Percentiles rank a stretch among this genome's conserved stretches.
phyloP scores from a whole-genome alignment of 805 yeast species.

The Hanseniaspora osmophila region DNA sequence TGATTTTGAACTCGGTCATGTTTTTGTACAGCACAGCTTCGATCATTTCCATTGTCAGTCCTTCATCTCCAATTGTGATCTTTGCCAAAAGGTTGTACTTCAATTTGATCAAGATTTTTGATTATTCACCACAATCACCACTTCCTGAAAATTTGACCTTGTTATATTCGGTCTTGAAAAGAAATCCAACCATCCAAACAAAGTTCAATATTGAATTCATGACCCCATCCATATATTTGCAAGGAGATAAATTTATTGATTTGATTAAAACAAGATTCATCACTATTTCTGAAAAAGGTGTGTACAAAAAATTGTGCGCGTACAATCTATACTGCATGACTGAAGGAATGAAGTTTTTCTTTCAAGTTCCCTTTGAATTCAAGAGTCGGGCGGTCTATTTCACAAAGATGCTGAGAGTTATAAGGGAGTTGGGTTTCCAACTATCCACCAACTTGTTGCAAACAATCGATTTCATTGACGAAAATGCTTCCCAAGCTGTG shows the following conservation, averaged over 20 bases:
- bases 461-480: slow-evolving; percentile 14
- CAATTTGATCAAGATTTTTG: not conserved
- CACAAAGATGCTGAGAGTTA: slow-evolving; percentile 16
- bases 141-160: slow-evolving; percentile 6
- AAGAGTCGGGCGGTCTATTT: slow-evolving; percentile 9
- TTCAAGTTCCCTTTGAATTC: slow-evolving; percentile 18
- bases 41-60: not conserved
- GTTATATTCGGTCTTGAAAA: slow-evolving; percentile 7
- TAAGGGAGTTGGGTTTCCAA: slow-evolving; percentile 18
- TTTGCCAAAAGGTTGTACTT: slow-evolving; percentile 2
- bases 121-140: slow-evolving; percentile 2
- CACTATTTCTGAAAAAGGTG: slow-evolving; percentile 3
- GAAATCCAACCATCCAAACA: slow-evolving; percentile 10
- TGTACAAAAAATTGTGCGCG: slow-evolving; percentile 8
- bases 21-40: not conserved
- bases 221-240: slow-evolving; percentile 20
- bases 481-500: slow-evolving; percentile 14
- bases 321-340: slow-evolving; percentile 22
- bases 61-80: not conserved
- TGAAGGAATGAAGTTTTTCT: slow-evolving; percentile 25
- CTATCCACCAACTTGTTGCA: slow-evolving; percentile 17
- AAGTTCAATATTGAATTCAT: slow-evolving; percentile 19
- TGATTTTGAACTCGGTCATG: slow-evolving; percentile 1
- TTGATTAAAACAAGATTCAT: slow-evolving; percentile 9
- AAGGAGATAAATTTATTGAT: slow-evolving; percentile 20